Evolutionary conservation across 768 basidiomycete species (phyloP).

Genomic region (Strobilomyces dryophilus): DNA sequence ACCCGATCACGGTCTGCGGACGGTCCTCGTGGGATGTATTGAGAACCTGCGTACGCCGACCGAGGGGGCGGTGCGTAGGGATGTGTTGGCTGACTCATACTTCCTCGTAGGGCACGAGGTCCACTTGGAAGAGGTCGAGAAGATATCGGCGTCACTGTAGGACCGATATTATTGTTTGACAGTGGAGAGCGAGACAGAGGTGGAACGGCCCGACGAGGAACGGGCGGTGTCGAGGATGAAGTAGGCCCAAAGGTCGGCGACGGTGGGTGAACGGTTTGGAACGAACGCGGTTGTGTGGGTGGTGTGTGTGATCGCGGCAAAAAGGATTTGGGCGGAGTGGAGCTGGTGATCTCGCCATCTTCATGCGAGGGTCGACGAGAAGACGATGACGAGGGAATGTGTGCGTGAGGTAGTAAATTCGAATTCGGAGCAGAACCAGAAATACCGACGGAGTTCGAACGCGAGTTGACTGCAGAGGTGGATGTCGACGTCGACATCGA

Average conservation of each 20-base stretch:
- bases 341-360: slow-evolving; percentile 48
- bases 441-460: slow-evolving; percentile 24
- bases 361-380: slow-evolving; percentile 40
- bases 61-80: slow-evolving; percentile 13
- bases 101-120: slow-evolving; percentile 36
- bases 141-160: slow-evolving; percentile 19
- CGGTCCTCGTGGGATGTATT: slow-evolving; percentile 46
- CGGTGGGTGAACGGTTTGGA: slow-evolving; percentile 28
- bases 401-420: neutral
- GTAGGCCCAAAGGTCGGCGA: slow-evolving; percentile 25
- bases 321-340: slow-evolving; percentile 34
- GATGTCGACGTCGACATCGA: slow-evolving; percentile 23
- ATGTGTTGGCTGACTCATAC: slow-evolving; percentile 21
- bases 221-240: slow-evolving; percentile 17
- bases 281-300: slow-evolving; percentile 47
- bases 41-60: slow-evolving; percentile 26
- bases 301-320: slow-evolving; percentile 41
- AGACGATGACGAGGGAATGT: slow-evolving; percentile 1
- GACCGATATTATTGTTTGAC: slow-evolving; percentile 18
- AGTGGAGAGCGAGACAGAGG: slow-evolving; percentile 30
- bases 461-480: slow-evolving; percentile 21
- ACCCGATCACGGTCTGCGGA: slow-evolving; percentile 48
- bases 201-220: slow-evolving; percentile 28
- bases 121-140: slow-evolving; percentile 37
- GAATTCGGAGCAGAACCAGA: slow-evolving; percentile 5